Base-by-base conservation (phyloP, 2,329 filamentous ascomycete genomes). In the Phaeosphaeriaceae sp. region DNA sequence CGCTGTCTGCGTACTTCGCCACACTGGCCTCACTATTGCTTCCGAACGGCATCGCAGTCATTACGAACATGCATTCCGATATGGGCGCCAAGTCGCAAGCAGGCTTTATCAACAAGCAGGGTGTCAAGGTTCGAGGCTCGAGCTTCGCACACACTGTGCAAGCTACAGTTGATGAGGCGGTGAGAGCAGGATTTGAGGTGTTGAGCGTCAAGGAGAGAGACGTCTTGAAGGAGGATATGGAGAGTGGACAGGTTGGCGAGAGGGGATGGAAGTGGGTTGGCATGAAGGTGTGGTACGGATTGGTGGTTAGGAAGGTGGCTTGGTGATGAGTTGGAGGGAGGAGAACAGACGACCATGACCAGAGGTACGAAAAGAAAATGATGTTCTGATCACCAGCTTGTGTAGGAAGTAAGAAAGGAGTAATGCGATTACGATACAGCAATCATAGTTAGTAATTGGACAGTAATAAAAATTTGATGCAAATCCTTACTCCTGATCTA, bases 31-130 rank as follows among this genome's bases (percentile, higher is more conserved):
- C 66, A 1, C 71, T 89, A 17, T 74, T 80, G 5, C 65, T 63
- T 2, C 75, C 78, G 0, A 81, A 81, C 0, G 86, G 84, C 0
- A 73, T 82, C 48, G 75, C 88, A 5, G 76, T 89, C 10, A 67
- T 90, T n/a, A 89, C 87, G 0, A 90, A 89, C 66, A 90, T 90
- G 88, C 88, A 90, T 70, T 74, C 81, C 1, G 84, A 89, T 2
- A 89, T 90, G 87, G 87, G 86, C 1, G 61, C 62, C 15, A 78
- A 82, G 17, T 84, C 83, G 24, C 86, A 88, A 67, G 88, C 88
- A 0, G 88, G 88, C 0, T 90, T 90, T 66, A 78, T 86, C 13
- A 85, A 87, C 7, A 75, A 73, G 19, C 81, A 82, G 1, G 75
- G 68, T 1, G 64, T 76, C 3, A 89, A 90, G 77, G 81, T 90